These are phyloP conservation scores for Boletus bicolor DNA, from an alignment of 768 basidiomycete genomes.

Conservation along the genomic window DNA sequence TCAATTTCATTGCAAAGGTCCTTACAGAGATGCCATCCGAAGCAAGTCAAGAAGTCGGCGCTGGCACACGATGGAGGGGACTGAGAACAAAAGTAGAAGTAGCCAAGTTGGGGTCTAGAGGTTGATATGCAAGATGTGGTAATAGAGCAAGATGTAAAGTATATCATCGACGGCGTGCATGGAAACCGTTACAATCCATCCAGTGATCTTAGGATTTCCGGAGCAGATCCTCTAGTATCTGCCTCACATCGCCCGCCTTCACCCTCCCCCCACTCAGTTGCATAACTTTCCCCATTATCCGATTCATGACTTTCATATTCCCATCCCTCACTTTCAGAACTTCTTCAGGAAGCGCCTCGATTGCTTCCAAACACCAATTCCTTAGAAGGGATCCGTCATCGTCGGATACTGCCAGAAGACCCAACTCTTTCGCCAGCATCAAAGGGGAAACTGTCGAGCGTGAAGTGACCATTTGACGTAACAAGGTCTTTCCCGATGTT, in stretches of 20 bases:
- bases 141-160: neutral
- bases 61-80: conserved; percentile 83
- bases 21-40: conserved; percentile 60
- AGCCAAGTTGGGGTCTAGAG: conserved; percentile 19
- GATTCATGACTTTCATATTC: conserved; percentile 68
- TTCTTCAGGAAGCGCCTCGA: conserved; percentile 64
- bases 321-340: conserved; percentile 64
- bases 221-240: conserved; percentile 48
- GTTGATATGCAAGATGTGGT: conserved; percentile 1
- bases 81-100: conserved; percentile 66
- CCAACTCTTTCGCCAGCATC: conserved; percentile 48
- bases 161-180: neutral
- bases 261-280: conserved; percentile 70
- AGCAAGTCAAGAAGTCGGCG: conserved; percentile 57
- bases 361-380: conserved; percentile 58
- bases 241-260: conserved; percentile 61
- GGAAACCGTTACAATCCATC: no score
- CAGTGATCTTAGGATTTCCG: neutral
- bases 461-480: conserved; percentile 65
- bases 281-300: conserved; percentile 61
- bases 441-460: conserved; percentile 36
- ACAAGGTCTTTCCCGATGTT: conserved; percentile 71
- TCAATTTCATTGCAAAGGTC: conserved; percentile 74
- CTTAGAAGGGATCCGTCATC: conserved; percentile 41
- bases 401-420: conserved; percentile 41